These are phyloP conservation scores for Aspergillus conjunctus DNA, from an alignment of 495 filamentous ascomycete species.

Conservation along the genomic window DNA sequence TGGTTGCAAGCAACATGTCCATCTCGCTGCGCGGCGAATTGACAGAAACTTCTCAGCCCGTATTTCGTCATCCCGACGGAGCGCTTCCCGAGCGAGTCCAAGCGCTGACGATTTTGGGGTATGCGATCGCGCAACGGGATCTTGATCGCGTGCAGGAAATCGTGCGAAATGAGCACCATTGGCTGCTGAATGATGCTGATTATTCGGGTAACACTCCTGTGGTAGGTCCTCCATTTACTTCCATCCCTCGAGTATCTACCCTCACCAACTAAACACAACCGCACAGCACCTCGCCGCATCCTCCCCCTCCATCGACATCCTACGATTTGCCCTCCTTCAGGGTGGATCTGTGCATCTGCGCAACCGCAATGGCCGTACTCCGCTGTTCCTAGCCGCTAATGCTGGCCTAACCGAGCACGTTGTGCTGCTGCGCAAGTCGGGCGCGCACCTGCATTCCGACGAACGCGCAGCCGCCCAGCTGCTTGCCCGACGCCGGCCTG, in stretches of 20 bases:
- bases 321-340: constrained; percentile 70
- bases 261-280: neutral
- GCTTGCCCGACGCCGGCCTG: constrained; percentile 47
- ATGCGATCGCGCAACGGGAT: constrained; percentile 77
- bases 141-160: constrained; percentile 63
- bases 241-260: neutral
- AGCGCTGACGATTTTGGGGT: constrained; percentile 71
- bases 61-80: constrained; percentile 73
- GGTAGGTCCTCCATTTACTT: constrained; percentile 42
- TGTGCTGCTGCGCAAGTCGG: constrained; percentile 64
- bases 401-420: constrained; percentile 64
- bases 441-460: constrained; percentile 69
- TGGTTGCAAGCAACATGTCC: constrained; percentile 73
- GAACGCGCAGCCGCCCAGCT: constrained; percentile 56
- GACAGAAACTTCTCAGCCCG: constrained; percentile 65
- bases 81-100: constrained; percentile 49
- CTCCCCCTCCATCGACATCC: constrained; percentile 59
- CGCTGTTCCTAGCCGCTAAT: constrained; percentile 74
- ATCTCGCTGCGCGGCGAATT: constrained; percentile 80
- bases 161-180: constrained; percentile 63
- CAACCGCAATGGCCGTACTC: constrained; percentile 79
- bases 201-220: constrained; percentile 90
- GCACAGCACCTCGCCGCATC: constrained; percentile 66
- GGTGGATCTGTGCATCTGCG: constrained; percentile 87
- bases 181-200: constrained; percentile 75